A percentile compares a stretch with the other conserved stretches of the same genome.
These are phyloP conservation scores for Hypoxylon sp. DNA, from an alignment of 2,329 filamentous ascomycete species.

Conservation along the genomic window DNA sequence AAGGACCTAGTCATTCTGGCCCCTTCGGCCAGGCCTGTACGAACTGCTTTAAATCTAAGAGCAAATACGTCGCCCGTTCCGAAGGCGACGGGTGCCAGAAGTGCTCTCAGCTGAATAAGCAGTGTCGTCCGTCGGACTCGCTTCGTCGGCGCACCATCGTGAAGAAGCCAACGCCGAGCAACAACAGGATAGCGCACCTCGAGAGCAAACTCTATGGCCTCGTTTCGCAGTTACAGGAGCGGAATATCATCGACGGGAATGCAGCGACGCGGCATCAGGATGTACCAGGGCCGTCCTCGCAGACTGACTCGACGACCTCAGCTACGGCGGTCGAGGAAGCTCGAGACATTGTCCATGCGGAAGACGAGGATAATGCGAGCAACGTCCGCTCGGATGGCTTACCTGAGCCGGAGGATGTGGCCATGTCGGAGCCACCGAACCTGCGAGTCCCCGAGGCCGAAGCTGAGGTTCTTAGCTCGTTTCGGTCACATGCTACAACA, in stretches of 20 bases:
- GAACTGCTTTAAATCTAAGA: slow-evolving; percentile 38
- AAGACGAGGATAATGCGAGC: background rate
- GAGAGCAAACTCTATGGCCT: slow-evolving; percentile 47
- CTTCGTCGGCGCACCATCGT: slow-evolving; percentile 43
- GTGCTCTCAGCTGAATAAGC: slow-evolving; percentile 46
- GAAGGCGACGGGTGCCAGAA: slow-evolving; percentile 34
- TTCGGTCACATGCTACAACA: background rate
- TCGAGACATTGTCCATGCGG: background rate
- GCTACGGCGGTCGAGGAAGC: background rate
- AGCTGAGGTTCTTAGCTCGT: background rate
- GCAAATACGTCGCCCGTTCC: slow-evolving; percentile 33
- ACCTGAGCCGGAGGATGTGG: background rate
- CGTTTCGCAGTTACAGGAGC: slow-evolving; percentile 43
- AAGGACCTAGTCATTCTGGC: slow-evolving; percentile 13
- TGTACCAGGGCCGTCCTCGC: background rate
- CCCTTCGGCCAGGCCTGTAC: slow-evolving; percentile 38
- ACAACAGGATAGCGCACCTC: slow-evolving; percentile 46
- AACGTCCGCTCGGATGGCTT: background rate
- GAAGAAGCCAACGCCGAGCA: slow-evolving; percentile 41
- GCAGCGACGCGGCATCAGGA: background rate
- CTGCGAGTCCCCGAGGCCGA: background rate
- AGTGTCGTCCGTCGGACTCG: slow-evolving; percentile 47
- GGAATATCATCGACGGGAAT: background rate
- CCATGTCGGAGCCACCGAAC: background rate
- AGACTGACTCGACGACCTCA: background rate